Percentiles rank a stretch among this genome's conserved stretches.
Evolutionary conservation across 1,284 basidiomycete species (phyloP).

Genomic region (Sanghuangporus weigelae): DNA sequence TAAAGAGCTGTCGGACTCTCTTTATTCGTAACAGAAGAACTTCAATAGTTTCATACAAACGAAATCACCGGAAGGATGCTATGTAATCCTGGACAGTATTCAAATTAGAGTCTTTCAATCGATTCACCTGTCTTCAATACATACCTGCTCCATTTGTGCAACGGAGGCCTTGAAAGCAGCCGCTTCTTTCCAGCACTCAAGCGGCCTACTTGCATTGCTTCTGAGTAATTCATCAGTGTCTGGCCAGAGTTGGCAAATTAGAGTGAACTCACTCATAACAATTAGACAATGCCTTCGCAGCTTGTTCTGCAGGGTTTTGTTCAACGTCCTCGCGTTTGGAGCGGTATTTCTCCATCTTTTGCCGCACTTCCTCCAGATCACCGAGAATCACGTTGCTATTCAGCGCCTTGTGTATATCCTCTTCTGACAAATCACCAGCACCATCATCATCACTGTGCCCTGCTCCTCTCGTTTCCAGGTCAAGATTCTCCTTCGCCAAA

Average conservation of each 20-base stretch:
- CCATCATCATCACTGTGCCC: slow-evolving; percentile 23
- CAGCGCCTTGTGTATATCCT: slow-evolving; percentile 26
- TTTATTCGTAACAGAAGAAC: neutral
- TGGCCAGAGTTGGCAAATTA: neutral
- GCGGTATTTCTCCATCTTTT: slow-evolving; percentile 71
- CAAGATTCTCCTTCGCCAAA: slow-evolving; percentile 76
- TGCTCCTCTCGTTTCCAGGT: slow-evolving; percentile 49
- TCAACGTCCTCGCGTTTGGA: slow-evolving; percentile 46
- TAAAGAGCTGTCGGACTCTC: neutral
- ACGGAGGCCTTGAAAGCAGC: slow-evolving; percentile 70
- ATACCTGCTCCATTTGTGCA: slow-evolving; percentile 57
- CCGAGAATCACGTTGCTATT: slow-evolving; percentile 58
- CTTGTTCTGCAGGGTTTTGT: slow-evolving; percentile 32
- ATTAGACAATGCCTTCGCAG: slow-evolving; percentile 53
- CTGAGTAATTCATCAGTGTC: slow-evolving; percentile 31
- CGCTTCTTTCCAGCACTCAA: slow-evolving; percentile 78
- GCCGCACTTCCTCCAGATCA: slow-evolving; percentile 66
- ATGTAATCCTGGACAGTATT: slow-evolving; percentile 5
- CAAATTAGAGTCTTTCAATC: slow-evolving; percentile 10
- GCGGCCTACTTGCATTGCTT: slow-evolving; percentile 48
- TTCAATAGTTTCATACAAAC: neutral
- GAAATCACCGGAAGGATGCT: slow-evolving; percentile 11
- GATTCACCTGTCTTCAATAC: slow-evolving; percentile 13
- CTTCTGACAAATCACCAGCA: slow-evolving; percentile 31
- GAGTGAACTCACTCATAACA: slow-evolving; percentile 65